Evolutionary conservation across 2,329 filamentous ascomycete genomes (phyloP).

Genomic region (Furcasterigmium sp.): DNA sequence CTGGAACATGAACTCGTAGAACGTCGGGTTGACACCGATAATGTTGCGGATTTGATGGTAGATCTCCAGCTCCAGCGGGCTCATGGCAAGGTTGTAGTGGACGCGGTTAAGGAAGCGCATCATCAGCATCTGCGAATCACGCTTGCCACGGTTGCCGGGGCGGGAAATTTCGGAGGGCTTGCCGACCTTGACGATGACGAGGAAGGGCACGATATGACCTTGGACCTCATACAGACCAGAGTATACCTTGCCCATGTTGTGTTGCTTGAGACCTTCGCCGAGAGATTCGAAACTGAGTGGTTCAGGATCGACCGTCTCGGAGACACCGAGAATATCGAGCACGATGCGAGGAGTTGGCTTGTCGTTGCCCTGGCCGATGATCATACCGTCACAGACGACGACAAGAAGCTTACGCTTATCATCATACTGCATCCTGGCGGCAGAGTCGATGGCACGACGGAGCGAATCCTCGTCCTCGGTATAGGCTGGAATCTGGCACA

Average conservation of each 20-base stretch:
- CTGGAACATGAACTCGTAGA: slow-evolving; percentile 95
- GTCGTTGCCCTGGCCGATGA: slow-evolving; percentile 97
- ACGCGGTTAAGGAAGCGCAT: slow-evolving; percentile 99
- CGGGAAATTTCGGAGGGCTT: slow-evolving; percentile 97
- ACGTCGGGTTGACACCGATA: slow-evolving; percentile 95
- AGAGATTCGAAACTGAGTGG: slow-evolving; percentile 95
- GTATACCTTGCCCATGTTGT: slow-evolving; percentile 99
- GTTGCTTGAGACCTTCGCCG: slow-evolving; percentile 92
- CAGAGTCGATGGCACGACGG: slow-evolving; percentile 93
- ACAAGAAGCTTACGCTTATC: slow-evolving; percentile 96
- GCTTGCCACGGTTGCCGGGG: slow-evolving; percentile 95
- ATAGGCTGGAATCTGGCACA: slow-evolving; percentile 95
- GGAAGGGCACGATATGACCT: slow-evolving; percentile 94
- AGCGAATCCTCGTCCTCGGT: slow-evolving; percentile 98
- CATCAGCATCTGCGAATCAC: slow-evolving; percentile 96
- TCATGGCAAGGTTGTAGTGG: slow-evolving; percentile 96
- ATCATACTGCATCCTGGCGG: slow-evolving; percentile 92
- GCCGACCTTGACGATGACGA: slow-evolving; percentile 95
- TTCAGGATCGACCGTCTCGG: slow-evolving; percentile 89
- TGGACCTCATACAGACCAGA: slow-evolving; percentile 97
- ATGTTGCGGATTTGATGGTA: slow-evolving; percentile 98
- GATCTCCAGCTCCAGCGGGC: slow-evolving; percentile 93
- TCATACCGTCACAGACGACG: slow-evolving; percentile 96
- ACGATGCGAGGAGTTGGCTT: slow-evolving; percentile 93
- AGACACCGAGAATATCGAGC: slow-evolving; percentile 91